Percentiles rank a stretch among this genome's conserved stretches.
phyloP scores from a whole-genome alignment of 805 yeast genomes.

The Vanderwaltozyma polyspora region DNA sequence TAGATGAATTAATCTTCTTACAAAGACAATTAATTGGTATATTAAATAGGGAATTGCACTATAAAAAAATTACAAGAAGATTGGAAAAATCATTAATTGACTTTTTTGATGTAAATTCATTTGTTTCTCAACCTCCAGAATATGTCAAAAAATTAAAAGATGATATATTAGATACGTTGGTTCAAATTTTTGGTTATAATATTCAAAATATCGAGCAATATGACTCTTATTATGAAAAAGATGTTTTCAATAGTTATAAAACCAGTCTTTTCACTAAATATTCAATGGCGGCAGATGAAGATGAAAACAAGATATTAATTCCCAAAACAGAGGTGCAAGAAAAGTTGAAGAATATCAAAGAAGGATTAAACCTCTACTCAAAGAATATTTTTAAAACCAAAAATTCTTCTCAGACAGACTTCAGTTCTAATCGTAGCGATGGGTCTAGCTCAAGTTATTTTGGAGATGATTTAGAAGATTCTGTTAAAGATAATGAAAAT shows the following conservation, averaged over 20 bases:
- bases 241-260: background rate
- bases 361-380: background rate
- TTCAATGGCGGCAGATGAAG: too few relatives aligned
- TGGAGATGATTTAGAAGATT: background rate
- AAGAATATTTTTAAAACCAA: background rate
- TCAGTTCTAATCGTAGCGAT: background rate
- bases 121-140: background rate
- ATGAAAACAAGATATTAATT: too few relatives aligned
- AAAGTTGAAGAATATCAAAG: background rate
- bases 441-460: background rate
- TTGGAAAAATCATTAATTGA: background rate
- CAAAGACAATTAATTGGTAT: slow-evolving; percentile 15
- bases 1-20: slow-evolving; percentile 12
- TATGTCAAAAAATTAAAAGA: background rate
- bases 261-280: background rate
- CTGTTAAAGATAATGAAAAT: background rate
- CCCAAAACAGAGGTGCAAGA: too few relatives aligned
- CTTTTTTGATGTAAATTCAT: background rate
- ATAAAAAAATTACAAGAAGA: slow-evolving; percentile 2
- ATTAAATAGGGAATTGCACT: slow-evolving; percentile 17
- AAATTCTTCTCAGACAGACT: background rate
- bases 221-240: background rate
- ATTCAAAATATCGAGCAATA: background rate
- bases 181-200: background rate
- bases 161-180: background rate